A percentile compares a stretch with the other conserved stretches of the same genome.
Conservation (phyloP, 129 eudicot genomes). For the Lactuca saligna region DNA sequence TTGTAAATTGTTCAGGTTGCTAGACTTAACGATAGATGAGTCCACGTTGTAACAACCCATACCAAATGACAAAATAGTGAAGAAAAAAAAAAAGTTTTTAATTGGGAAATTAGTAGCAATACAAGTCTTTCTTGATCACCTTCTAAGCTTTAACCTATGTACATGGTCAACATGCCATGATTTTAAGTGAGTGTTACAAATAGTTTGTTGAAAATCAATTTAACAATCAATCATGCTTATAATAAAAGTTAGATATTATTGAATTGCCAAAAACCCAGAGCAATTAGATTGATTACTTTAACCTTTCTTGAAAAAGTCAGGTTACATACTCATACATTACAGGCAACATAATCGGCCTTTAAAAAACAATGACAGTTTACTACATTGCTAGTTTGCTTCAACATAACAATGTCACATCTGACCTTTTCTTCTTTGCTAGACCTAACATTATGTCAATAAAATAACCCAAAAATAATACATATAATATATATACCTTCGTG, state of each 20-base stretch:
- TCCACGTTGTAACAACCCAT: no score
- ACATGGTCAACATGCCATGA: neutral
- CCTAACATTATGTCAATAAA: constrained; percentile 5
- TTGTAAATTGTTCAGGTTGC: no score
- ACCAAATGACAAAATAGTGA: no score
- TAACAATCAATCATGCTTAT: no score
- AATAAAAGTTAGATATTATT: neutral
- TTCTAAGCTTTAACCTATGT: neutral
- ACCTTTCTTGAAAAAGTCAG: neutral
- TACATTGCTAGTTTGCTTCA: constrained; percentile 12
- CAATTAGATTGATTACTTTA: neutral
- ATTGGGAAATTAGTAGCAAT: neutral
- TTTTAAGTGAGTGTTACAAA: neutral
- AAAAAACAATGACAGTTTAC: neutral
- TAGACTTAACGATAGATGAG: no score
- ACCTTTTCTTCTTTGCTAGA: neutral
- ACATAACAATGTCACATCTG: constrained; percentile 14
- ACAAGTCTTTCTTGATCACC: neutral
- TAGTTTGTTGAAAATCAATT: no score
- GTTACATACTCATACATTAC: constrained; percentile 20
- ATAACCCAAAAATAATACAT: constrained; percentile 4
- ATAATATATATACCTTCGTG: neutral
- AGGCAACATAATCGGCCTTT: constrained; percentile 17
- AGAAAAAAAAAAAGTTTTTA: no score
- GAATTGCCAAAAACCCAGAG: neutral